Conservation (phyloP, 768 basidiomycete species). For the Boletus rubescentipes region DNA sequence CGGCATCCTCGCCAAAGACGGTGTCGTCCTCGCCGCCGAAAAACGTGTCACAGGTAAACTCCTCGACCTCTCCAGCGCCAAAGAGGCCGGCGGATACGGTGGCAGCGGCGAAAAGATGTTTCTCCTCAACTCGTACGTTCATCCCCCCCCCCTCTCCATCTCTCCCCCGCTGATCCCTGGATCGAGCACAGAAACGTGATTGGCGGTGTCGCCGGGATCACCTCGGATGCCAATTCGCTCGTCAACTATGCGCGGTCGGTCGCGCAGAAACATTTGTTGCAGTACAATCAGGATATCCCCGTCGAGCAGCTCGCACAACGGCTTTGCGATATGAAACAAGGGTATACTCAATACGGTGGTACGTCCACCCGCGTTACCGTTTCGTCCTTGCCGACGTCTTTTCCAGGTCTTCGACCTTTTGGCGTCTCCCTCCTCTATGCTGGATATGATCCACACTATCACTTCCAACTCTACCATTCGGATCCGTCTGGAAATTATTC, state of each 20-base stretch:
- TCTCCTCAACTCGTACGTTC: conserved; percentile 81
- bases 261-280: conserved; percentile 84
- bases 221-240: conserved; percentile 96
- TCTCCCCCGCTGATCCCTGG: background rate
- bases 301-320: conserved; percentile 94
- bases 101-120: conserved; percentile 99
- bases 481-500: conserved; percentile 94
- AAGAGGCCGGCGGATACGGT: conserved; percentile 81
- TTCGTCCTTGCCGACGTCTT: background rate
- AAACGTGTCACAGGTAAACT: conserved; percentile 99
- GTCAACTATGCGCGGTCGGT: conserved; percentile 91
- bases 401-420: conserved; percentile 88
- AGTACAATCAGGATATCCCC: conserved; percentile 96
- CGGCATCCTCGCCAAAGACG: conserved; percentile 88
- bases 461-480: too few species aligned
- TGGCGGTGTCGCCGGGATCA: conserved; percentile 92
- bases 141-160: background rate
- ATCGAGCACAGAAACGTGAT: conserved; percentile 76
- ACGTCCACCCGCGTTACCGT: conserved; percentile 15
- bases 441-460: conserved; percentile 50
- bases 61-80: conserved; percentile 82
- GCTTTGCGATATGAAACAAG: conserved; percentile 96
- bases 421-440: conserved; percentile 97
- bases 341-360: conserved; percentile 97
- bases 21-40: conserved; percentile 90